A percentile compares a stretch with the other conserved stretches of the same genome.
Conservation (phyloP, 805 yeast species). For the Wickerhamiella alocasiicola region DNA sequence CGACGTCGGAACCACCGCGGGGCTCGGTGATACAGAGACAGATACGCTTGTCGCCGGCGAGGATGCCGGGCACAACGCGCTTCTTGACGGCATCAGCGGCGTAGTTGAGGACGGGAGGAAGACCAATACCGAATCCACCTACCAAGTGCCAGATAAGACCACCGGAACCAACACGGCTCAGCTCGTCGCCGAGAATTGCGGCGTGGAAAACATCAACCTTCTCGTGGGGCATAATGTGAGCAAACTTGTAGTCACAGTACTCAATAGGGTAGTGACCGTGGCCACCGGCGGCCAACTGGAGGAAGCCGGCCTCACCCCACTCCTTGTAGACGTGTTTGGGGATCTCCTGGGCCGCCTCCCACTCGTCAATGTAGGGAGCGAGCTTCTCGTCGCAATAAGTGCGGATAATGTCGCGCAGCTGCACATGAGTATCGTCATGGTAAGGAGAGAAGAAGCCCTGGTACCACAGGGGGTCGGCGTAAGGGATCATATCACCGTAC, state of each 20-base stretch:
- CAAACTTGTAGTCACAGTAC: constrained; percentile 24
- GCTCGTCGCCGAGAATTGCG: constrained; percentile 29
- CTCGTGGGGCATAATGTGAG: constrained; percentile 24
- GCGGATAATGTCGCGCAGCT: constrained; percentile 31
- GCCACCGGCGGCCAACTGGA: constrained; percentile 28
- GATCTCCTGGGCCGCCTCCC: constrained; percentile 32
- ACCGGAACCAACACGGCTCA: constrained; percentile 32
- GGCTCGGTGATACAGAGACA: constrained; percentile 35
- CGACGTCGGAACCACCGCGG: constrained; percentile 36
- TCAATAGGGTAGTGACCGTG: constrained; percentile 25
- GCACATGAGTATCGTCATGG: constrained; percentile 30
- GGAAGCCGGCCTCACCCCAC: constrained; percentile 30
- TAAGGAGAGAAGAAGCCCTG: constrained; percentile 33
- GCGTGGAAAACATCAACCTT: constrained; percentile 31
- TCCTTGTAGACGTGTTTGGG: constrained; percentile 25
- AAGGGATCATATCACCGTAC: constrained; percentile 28
- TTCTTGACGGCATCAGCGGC: constrained; percentile 25
- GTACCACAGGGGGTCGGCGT: constrained; percentile 34
- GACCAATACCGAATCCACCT: constrained; percentile 34
- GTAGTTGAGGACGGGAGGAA: constrained; percentile 31
- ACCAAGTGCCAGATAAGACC: constrained; percentile 31
- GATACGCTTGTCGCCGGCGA: constrained; percentile 31
- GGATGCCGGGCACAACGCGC: constrained; percentile 30
- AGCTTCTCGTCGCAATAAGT: constrained; percentile 30
- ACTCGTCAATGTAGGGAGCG: constrained; percentile 31